Base-by-base conservation (phyloP, 768 basidiomycete species). In the Mrakia frigida region DNA sequence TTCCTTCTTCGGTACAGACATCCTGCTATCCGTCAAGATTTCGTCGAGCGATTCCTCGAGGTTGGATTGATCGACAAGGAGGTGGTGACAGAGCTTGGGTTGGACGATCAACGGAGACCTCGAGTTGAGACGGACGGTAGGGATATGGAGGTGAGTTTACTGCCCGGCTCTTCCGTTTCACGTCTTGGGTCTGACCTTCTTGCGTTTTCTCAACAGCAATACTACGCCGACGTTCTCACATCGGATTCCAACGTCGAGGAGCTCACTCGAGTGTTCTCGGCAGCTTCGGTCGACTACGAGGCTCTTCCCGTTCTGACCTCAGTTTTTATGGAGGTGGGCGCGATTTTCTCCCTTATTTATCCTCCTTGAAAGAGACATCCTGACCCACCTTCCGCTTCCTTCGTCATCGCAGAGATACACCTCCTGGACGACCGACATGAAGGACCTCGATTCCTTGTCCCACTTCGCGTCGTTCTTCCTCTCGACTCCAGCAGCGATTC, bases 231-330 rank as follows among this genome's bases (percentile, higher is more conserved):
- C 28, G 28, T 56, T 14, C 56, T 56, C 13, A 18, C 23, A 6
- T n/a, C 56, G 3, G 67, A 69, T 1, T n/a, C 37, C 1, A 25
- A 16, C 14, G 37, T 43, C 39, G 41, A 28, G 39, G 41, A 69
- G 23, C 41, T 69, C 41, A 16, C 16, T 9, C 18, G 11, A 39
- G 21, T 39, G 2, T 69, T 69, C 21, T 9, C 35, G 3, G 67
- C 35, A 5, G 67, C 41, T 10, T 11, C n/a, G 21, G 67, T 69
- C 35, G 67, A 69, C n/a, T 69, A 69, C 41, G 67, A 69, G 25
- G 35, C 41, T 25, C 67, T 39, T 16, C 35, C 35, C 7, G 35
- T 43, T 21, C 41, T 69, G 2, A 13, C 35, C 9, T 39, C 35
- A 3, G 28, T n/a, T 1, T 41, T 46, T 13, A 43, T 69, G 67